phyloP scores from a whole-genome alignment of 257 asterid species.

The Galeopsis tetrahit region DNA sequence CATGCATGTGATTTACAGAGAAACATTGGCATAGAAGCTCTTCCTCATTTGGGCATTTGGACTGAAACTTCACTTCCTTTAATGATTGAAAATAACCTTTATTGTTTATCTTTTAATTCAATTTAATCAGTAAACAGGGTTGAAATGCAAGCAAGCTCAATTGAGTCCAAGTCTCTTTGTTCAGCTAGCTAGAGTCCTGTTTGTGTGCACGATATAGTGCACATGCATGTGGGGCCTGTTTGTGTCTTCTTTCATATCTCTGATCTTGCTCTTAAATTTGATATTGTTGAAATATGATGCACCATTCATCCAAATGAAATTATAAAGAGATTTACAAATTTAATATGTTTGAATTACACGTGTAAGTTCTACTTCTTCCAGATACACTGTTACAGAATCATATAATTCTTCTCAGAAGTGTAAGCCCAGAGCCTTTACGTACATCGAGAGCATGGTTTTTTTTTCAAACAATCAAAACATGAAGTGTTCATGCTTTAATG shows the following conservation, averaged over 20 bases:
- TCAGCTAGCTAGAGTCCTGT: constrained; percentile 16
- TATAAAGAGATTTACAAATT: neutral
- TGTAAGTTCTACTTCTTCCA: neutral
- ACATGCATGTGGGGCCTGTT: constrained; percentile 5
- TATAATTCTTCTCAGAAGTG: too few species aligned
- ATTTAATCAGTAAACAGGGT: neutral
- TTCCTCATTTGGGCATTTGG: neutral
- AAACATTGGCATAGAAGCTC: neutral
- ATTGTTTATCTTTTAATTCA: neutral
- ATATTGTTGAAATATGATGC: neutral
- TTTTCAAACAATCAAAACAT: neutral
- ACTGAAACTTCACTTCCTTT: neutral
- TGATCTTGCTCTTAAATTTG: constrained; percentile 13
- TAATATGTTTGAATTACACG: neutral
- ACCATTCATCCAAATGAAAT: neutral
- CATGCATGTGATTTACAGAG: neutral
- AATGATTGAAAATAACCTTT: neutral
- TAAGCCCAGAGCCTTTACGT: neutral
- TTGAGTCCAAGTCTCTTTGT: neutral
- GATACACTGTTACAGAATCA: too few species aligned
- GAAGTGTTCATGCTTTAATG: constrained; percentile 1
- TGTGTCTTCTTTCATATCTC: constrained; percentile 7
- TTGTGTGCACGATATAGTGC: neutral
- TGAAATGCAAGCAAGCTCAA: neutral
- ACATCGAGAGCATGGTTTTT: neutral